A percentile compares a stretch with the other conserved stretches of the same genome.
These are phyloP conservation scores for Amphirosellinia nigrospora DNA, from an alignment of 495 filamentous ascomycete genomes.

Conservation along the genomic window DNA sequence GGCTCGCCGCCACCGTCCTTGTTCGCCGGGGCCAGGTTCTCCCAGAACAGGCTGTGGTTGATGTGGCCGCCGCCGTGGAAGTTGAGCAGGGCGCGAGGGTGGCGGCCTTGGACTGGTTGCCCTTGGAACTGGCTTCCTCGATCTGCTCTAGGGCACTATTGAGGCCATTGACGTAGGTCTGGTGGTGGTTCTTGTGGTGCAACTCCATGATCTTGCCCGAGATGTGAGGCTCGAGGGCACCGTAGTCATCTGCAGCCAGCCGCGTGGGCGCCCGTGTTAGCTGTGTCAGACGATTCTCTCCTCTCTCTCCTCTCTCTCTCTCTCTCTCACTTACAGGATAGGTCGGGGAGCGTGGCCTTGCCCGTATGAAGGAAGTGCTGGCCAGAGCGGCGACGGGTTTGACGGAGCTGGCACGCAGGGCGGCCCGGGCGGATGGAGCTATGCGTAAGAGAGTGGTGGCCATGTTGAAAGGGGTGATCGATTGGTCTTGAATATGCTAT, in stretches of 20 bases:
- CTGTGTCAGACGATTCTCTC: background rate
- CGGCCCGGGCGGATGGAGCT: slow-evolving; percentile 48
- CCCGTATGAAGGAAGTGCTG: slow-evolving; percentile 77
- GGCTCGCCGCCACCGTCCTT: slow-evolving; percentile 76
- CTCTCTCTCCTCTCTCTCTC: no score
- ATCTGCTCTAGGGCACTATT: slow-evolving; percentile 70
- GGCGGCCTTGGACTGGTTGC: slow-evolving; percentile 73
- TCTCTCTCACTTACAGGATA: slow-evolving; percentile 76
- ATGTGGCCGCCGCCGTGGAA: slow-evolving; percentile 97
- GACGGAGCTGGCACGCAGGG: slow-evolving; percentile 49
- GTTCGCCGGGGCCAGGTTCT: slow-evolving; percentile 85
- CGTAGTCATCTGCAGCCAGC: slow-evolving; percentile 71
- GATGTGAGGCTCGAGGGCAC: slow-evolving; percentile 92
- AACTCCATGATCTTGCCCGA: slow-evolving; percentile 98
- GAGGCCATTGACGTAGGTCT: slow-evolving; percentile 77
- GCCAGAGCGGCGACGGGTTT: slow-evolving; percentile 61
- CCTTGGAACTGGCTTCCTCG: slow-evolving; percentile 60
- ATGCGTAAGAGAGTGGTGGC: slow-evolving; percentile 61
- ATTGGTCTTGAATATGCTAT: no score
- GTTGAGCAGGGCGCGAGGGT: slow-evolving; percentile 87
- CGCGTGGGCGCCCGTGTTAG: slow-evolving; percentile 7
- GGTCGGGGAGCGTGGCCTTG: slow-evolving; percentile 93
- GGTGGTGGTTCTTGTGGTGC: slow-evolving; percentile 79
- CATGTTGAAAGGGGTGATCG: slow-evolving; percentile 47
- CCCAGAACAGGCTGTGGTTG: slow-evolving; percentile 97